Percentiles rank a stretch among this genome's conserved stretches.
phyloP scores from a whole-genome alignment of 257 asterid species.

The Ophiorrhiza pumila region DNA sequence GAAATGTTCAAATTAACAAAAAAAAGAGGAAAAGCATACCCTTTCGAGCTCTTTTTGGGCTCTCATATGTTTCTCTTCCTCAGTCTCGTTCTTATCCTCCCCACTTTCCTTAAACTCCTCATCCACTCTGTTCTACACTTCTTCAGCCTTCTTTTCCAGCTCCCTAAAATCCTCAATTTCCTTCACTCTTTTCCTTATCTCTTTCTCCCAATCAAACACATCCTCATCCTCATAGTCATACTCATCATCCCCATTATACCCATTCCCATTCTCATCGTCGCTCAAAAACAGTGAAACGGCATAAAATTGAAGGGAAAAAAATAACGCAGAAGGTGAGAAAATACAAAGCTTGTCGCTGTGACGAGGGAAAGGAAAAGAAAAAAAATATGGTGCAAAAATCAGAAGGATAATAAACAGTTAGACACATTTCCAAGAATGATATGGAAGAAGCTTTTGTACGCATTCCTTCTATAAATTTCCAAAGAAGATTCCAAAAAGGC shows the following conservation, averaged over 20 bases:
- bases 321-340: too few species aligned
- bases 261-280: conserved; percentile 78
- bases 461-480: too few species aligned
- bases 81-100: conserved; percentile 50
- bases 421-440: too few species aligned
- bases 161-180: conserved; percentile 84
- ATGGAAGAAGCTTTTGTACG: too few species aligned
- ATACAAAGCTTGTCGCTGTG: too few species aligned
- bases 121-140: conserved; percentile 62
- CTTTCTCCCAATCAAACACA: conserved; percentile 70
- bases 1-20: neutral
- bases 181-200: conserved; percentile 81
- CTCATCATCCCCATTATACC: conserved; percentile 19
- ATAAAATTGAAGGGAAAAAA: too few species aligned
- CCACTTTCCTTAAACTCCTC: conserved; percentile 43
- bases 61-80: conserved; percentile 74
- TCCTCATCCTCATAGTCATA: conserved; percentile 46
- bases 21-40: conserved; percentile 27
- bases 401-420: too few species aligned
- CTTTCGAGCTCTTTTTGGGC: conserved; percentile 83
- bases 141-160: conserved; percentile 87
- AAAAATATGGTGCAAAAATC: too few species aligned
- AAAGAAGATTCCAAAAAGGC: too few species aligned
- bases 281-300: too few species aligned
- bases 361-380: too few species aligned